Percentiles rank a stretch among this genome's conserved stretches.
Evolutionary conservation across 495 filamentous ascomycete species (phyloP).

Genomic region (Antarctomyces pellizariae): DNA sequence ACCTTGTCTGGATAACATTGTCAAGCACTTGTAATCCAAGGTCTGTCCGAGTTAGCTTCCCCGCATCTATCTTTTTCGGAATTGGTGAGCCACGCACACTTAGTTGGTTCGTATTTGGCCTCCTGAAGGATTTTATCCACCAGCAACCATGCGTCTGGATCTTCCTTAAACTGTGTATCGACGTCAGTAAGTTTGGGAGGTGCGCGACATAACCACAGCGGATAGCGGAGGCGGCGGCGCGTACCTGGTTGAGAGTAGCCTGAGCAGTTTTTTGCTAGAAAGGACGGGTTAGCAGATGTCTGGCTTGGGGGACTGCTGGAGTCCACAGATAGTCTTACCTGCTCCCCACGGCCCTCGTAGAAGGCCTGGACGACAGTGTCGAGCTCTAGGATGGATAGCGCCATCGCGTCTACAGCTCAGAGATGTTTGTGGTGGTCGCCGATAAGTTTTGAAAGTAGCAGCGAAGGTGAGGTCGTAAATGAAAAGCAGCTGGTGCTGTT

Average conservation of each 20-base stretch:
- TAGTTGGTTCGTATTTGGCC: constrained; percentile 80
- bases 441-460: too few relatives aligned
- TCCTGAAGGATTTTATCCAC: constrained; percentile 88
- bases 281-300: constrained; percentile 6
- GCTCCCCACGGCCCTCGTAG: constrained; percentile 83
- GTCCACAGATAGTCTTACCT: constrained; percentile 38
- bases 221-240: constrained; percentile 9
- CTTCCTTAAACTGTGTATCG: constrained; percentile 75
- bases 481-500: too few relatives aligned
- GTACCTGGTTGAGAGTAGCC: constrained; percentile 78
- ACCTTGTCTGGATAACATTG: constrained; percentile 94
- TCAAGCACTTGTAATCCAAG: constrained; percentile 90
- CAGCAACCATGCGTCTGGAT: constrained; percentile 89
- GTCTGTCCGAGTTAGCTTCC: constrained; percentile 36
- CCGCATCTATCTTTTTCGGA: constrained; percentile 2
- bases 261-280: constrained; percentile 91
- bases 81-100: constrained; percentile 38
- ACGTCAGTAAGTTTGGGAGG: constrained; percentile 10
- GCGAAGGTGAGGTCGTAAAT: too few relatives aligned
- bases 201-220: constrained; percentile 2
- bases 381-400: constrained; percentile 62
- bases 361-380: constrained; percentile 90
- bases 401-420: too few relatives aligned
- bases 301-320: not conserved
- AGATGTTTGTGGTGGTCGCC: too few relatives aligned